Evolutionary conservation across 306 rosid genomes (phyloP).

Genomic region (Fagus sylvatica): DNA sequence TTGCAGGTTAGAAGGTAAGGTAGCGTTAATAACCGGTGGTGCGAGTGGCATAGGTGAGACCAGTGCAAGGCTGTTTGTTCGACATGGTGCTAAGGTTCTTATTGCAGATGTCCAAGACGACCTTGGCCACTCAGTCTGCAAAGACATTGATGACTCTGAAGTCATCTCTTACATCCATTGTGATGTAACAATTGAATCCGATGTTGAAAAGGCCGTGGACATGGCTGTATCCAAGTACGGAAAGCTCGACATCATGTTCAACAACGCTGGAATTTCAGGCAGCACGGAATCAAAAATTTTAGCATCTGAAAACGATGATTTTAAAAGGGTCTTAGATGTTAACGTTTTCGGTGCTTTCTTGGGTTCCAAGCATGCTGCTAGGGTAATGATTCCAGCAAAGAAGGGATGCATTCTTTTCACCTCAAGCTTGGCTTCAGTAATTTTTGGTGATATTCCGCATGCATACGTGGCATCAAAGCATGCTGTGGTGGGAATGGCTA

Average conservation of each 20-base stretch:
- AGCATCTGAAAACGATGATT: constrained; percentile 19
- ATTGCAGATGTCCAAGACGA: constrained; percentile 74
- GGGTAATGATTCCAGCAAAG: constrained; percentile 52
- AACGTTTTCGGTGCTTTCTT: constrained; percentile 65
- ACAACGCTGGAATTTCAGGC: constrained; percentile 62
- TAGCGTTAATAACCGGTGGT: constrained; percentile 76
- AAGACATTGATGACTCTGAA: constrained; percentile 18
- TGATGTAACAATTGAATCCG: constrained; percentile 54
- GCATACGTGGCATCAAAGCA: constrained; percentile 66
- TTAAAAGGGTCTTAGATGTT: constrained; percentile 56
- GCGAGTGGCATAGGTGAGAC: constrained; percentile 76
- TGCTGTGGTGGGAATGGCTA: constrained; percentile 66
- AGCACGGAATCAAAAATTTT: constrained; percentile 5
- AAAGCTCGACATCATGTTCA: constrained; percentile 66
- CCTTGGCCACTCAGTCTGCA: constrained; percentile 48
- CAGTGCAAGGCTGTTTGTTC: constrained; percentile 49
- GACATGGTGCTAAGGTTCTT: constrained; percentile 65
- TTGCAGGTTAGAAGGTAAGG: constrained; percentile 65
- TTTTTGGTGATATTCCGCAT: constrained; percentile 39
- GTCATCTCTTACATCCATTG: constrained; percentile 46
- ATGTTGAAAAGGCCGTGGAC: constrained; percentile 50
- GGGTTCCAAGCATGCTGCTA: constrained; percentile 69
- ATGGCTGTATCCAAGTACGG: constrained; percentile 48
- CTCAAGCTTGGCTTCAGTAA: constrained; percentile 45
- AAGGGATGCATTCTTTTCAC: constrained; percentile 63